Base-by-base conservation (phyloP, 2,329 filamentous ascomycete genomes). In the Claviceps pazoutovae region DNA sequence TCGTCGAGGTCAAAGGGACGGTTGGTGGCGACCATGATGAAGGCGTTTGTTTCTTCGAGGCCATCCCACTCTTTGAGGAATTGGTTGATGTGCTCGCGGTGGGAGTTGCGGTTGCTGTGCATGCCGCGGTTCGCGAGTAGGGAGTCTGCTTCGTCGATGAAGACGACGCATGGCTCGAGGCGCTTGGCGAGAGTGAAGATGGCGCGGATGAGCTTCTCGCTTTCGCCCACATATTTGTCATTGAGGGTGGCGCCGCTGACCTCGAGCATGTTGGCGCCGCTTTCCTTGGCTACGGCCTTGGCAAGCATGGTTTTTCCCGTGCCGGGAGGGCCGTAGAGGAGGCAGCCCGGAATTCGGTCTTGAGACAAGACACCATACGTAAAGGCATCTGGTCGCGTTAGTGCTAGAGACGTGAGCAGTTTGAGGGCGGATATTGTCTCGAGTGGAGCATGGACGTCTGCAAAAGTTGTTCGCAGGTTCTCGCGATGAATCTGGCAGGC, bases 11-110 rank as follows among this genome's bases (percentile, higher is more conserved):
- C 93, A 61, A 95, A 96, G 0, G 93, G 93, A 9, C 91, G 78
- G 66, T 98, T 97, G 8, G 90, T 97, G 30, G 93, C 91, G 0
- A 97, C 89, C 89, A 98, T 96, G 66, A 98, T 91, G 65, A 98
- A 97, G 2, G 91, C 88, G 17, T 85, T 86, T 46, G 82, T 78
- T 59, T 86, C 85, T 51, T 74, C 73, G 73, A 97, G 84, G 11
- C 93, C 93, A 60, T 97, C 93, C 93, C 91, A 97, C 66, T 97
- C 91, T 51, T 89, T 85, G 48, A 98, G 72, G 66, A 97, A 97
- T 68, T 98, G 91, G 63, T 96, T 98, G 66, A 97, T 90, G 51
- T 93, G 84, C 65, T 96, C 91, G 48, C 90, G 81, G 59, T 94
- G 87, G 1, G 79, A 83, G 5, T 80, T 79, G 34, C 86, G 76